Evolutionary conservation across 2,329 filamentous ascomycete genomes (phyloP).

Genomic region (Fusarium illudens): DNA sequence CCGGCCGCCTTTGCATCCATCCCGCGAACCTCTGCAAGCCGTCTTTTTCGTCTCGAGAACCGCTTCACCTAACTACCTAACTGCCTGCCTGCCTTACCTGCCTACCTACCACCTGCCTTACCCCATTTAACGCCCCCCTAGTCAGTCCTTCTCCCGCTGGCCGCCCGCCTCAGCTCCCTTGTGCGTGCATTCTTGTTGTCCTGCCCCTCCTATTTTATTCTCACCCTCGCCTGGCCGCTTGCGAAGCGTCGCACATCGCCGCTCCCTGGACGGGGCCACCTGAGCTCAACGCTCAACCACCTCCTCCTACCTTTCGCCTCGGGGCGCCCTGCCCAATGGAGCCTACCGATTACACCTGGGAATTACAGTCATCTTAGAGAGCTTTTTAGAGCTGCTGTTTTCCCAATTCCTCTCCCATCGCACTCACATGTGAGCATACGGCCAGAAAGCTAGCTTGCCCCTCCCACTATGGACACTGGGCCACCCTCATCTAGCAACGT

Average conservation of each 20-base stretch:
- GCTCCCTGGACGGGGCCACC: conserved; percentile 9
- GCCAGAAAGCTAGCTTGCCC: conserved; percentile 13
- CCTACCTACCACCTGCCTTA: too few relatives aligned
- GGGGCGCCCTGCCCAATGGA: conserved; percentile 36
- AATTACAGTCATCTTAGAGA: conserved; percentile 27
- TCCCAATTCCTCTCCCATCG: background rate
- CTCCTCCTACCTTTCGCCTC: conserved; percentile 5
- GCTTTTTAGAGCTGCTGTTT: conserved; percentile 40
- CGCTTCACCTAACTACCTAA: conserved; percentile 16
- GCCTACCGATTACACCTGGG: conserved; percentile 15
- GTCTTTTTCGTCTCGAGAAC: conserved; percentile 24
- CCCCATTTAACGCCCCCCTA: conserved; percentile 27
- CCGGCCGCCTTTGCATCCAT: conserved; percentile 13
- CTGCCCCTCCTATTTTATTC: conserved; percentile 32
- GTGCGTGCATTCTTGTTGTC: conserved; percentile 28
- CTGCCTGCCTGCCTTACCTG: background rate
- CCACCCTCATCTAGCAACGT: conserved; percentile 42
- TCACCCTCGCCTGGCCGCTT: conserved; percentile 25
- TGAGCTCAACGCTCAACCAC: conserved; percentile 25
- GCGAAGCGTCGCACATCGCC: conserved; percentile 22
- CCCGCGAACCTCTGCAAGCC: conserved; percentile 22
- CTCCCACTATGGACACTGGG: conserved; percentile 40
- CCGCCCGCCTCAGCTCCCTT: conserved; percentile 26
- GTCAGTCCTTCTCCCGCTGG: conserved; percentile 23
- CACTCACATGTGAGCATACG: conserved; percentile 33